phyloP scores from a whole-genome alignment of 1,139 yeast species.

The Candida labiduridarum region DNA sequence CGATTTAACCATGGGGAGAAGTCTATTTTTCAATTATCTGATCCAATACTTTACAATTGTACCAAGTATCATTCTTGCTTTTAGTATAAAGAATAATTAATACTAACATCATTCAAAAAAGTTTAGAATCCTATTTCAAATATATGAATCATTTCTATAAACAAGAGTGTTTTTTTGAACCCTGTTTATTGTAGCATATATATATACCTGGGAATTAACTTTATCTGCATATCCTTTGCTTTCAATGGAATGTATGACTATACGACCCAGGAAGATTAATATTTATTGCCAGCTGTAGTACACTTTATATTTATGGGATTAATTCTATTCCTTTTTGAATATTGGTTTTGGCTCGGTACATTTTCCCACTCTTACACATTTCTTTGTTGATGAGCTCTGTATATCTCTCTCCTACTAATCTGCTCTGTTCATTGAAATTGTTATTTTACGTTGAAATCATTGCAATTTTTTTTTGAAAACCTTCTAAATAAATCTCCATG shows the following conservation, averaged over 20 bases:
- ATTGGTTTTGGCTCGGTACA: conserved; percentile 14
- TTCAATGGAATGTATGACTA: conserved; percentile 20
- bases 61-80: not conserved
- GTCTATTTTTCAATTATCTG: conserved; percentile 13
- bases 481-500: too few species aligned
- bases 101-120: conserved; percentile 6
- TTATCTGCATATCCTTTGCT: conserved; percentile 17
- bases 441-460: too few species aligned
- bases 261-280: conserved; percentile 22
- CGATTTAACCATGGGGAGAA: conserved; percentile 15
- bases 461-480: too few species aligned
- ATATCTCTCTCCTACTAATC: not conserved
- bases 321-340: conserved; percentile 9
- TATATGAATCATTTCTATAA: not conserved
- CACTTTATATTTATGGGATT: conserved; percentile 14
- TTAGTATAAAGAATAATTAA: not conserved
- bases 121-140: not conserved
- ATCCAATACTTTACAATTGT: not conserved
- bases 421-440: too few species aligned
- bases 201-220: conserved; percentile 18
- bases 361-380: not conserved
- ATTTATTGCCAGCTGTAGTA: conserved; percentile 8
- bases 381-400: not conserved
- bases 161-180: not conserved
- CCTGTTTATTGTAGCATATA: not conserved